Percentiles rank a stretch among this genome's conserved stretches.
Conservation (phyloP, 176 grass and related monocot genomes). For the Triticum timopheevii region DNA sequence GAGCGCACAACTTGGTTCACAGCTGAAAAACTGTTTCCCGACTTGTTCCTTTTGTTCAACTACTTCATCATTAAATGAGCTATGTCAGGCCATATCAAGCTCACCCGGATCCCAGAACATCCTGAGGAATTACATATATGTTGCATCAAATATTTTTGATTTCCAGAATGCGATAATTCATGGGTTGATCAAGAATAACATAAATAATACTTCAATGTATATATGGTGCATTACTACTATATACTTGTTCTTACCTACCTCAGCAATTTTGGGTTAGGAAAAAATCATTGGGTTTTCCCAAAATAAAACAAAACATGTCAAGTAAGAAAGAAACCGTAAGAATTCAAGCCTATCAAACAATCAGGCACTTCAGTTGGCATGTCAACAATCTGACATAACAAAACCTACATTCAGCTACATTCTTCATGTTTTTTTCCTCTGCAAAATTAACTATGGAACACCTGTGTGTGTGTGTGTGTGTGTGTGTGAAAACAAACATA, state of each 20-base stretch:
- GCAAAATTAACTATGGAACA: no score
- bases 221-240: not conserved
- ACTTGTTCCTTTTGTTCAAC: conserved; percentile 25
- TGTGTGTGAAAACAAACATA: no score
- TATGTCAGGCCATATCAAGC: conserved; percentile 38
- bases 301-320: not conserved
- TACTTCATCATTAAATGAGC: conserved; percentile 43
- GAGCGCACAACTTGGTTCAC: conserved; percentile 39
- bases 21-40: conserved; percentile 39
- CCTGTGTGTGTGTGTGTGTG: no score
- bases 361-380: no score
- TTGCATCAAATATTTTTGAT: not conserved
- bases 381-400: no score
- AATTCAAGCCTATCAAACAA: no score
- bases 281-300: not conserved
- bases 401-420: no score
- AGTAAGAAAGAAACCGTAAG: no score
- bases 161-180: not conserved
- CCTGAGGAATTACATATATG: conserved; percentile 15
- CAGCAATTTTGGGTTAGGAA: not conserved
- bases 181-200: not conserved
- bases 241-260: no score
- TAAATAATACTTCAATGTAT: not conserved
- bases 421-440: no score
- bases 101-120: conserved; percentile 51